Evolutionary conservation across 345 rosid genomes (phyloP).

Genomic region (Camelina neglecta): DNA sequence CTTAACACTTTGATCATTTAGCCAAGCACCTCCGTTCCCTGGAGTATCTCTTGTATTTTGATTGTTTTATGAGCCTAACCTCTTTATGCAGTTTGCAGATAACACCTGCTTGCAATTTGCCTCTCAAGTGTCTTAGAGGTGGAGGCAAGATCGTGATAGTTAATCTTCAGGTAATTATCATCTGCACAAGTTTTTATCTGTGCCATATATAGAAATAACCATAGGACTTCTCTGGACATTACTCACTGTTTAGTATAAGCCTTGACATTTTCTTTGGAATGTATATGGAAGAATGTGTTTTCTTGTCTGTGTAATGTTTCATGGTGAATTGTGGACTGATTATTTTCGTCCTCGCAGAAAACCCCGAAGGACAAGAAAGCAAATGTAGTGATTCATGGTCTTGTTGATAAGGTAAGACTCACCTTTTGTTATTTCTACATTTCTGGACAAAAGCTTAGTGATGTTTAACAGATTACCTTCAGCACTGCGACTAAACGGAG

Average conservation of each 20-base stretch:
- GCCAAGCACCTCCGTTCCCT: not conserved
- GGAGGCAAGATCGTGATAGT: conserved; percentile 95
- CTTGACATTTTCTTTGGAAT: conserved; percentile 10
- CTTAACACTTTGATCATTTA: not conserved
- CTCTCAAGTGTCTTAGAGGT: conserved; percentile 83
- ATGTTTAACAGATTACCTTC: conserved; percentile 3
- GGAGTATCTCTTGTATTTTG: not conserved
- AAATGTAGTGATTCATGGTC: conserved; percentile 84
- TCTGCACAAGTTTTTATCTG: not conserved
- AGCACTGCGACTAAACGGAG: not conserved
- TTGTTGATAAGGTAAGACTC: conserved; percentile 82
- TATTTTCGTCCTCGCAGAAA: conserved; percentile 57
- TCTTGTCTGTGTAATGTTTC: not conserved
- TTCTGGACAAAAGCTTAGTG: not conserved
- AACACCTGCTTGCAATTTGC: conserved; percentile 99
- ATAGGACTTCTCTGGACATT: not conserved
- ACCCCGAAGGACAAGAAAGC: conserved; percentile 99
- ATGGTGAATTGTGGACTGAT: conserved; percentile 5
- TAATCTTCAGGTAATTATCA: conserved; percentile 80
- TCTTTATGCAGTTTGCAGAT: conserved; percentile 87
- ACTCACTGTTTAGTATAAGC: not conserved
- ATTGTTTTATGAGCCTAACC: conserved; percentile 25
- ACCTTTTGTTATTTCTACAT: not conserved
- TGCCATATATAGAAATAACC: no score
- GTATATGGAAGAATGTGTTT: not conserved